Conservation (phyloP, 2,329 filamentous ascomycete species). For the Teratosphaeria destructans region DNA sequence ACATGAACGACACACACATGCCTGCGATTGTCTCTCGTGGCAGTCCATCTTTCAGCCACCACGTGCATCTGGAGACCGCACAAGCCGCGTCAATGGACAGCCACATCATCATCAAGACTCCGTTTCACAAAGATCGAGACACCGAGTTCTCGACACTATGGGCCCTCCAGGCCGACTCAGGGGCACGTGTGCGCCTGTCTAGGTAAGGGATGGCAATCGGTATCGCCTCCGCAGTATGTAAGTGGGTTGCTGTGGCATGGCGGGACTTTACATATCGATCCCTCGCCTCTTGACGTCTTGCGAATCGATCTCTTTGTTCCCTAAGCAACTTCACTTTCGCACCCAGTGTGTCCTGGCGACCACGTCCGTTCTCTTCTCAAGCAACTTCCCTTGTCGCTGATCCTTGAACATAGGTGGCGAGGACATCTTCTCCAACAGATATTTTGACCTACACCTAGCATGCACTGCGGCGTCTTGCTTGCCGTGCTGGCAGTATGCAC, state of each 20-base stretch:
- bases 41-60: not conserved
- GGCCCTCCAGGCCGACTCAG: not conserved
- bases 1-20: not conserved
- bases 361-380: conserved; percentile 6
- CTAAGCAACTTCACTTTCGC: not conserved
- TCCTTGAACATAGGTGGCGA: not conserved
- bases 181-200: not conserved
- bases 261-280: not conserved
- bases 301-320: not conserved
- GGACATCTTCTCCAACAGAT: not conserved
- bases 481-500: not conserved
- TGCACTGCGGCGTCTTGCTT: not conserved
- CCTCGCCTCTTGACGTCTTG: not conserved
- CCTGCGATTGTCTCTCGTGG: not conserved
- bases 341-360: conserved; percentile 6
- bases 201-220: not conserved
- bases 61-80: not conserved
- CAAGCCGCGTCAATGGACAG: not conserved
- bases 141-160: not conserved
- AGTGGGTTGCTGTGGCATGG: not conserved
- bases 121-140: not conserved
- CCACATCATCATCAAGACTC: not conserved
- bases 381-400: not conserved
- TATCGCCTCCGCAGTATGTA: not conserved
- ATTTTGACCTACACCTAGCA: not conserved